Base-by-base conservation (phyloP, 2,329 filamentous ascomycete species). In the Aspergillus quadricinctus region DNA sequence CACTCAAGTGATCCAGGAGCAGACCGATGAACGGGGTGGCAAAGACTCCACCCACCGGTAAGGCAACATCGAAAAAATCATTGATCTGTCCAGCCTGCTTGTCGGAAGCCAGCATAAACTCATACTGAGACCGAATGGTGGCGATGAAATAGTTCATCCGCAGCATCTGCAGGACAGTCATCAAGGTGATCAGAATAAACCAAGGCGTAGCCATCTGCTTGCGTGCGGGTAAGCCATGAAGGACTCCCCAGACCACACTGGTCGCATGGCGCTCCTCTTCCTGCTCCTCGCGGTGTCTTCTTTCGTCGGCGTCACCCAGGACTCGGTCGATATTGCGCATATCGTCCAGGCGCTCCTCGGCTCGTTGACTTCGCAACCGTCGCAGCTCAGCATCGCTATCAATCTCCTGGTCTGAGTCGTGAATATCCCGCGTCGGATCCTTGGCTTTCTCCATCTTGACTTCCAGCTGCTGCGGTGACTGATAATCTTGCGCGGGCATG, bases 101-200 rank as follows among this genome's bases (percentile, higher is more conserved):
- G 58, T 79, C 77, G 8, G 84, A 84, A 45, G 80, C 79, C 17
- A 97, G 83, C 54, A 97, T 83, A 63, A 87, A 87, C 31, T 86
- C 82, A 74, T 96, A 96, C 72, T 97, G 92, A 0, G 87, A 80
- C 1, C 89, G 82, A 59, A 96, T 87, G 1, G 92, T 96, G 2
- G 92, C 90, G 53, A 96, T 91, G 69, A 96, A 95, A 77, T 92
- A 96, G 76, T 96, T 96, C 81, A 96, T 96, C 25, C 88, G 82
- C 4, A 86, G 86, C 87, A 89, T 89, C 71, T 89, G 87, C 49
- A 89, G 74, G 27, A 88, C 81, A 41, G 90, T 96, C 72, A 96
- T 93, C 23, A 91, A 73, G 3, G 90, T 89, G 64, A 96, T 90
- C 37, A 96, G 80, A n/a, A 92, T 79, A 71, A 94, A 96, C 91